Conservation (phyloP, 2,329 filamentous ascomycete species). For the Capronia americana region DNA sequence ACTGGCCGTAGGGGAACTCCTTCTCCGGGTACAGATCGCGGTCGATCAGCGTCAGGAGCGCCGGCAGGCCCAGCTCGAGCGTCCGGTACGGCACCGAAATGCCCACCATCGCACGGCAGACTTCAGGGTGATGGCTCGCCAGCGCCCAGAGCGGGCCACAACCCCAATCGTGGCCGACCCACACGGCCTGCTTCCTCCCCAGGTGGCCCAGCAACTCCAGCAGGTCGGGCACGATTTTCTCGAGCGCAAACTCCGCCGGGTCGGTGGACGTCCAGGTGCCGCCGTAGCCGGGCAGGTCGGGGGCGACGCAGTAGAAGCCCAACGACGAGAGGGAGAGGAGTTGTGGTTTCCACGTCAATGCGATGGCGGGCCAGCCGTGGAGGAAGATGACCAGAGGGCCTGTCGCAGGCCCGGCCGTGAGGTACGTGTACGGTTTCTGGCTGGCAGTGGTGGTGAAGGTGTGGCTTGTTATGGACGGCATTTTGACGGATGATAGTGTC, state of each 20-base stretch:
- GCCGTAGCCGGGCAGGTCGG: constrained; percentile 51
- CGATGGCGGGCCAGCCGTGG: constrained; percentile 59
- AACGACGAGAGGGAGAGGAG: constrained; percentile 49
- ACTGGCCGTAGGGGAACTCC: constrained; percentile 44
- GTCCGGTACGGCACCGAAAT: constrained; percentile 51
- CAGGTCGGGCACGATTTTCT: constrained; percentile 26
- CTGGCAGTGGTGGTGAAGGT: constrained; percentile 9
- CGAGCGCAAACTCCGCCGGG: constrained; percentile 23
- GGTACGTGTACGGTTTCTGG: constrained; percentile 28
- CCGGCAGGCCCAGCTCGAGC: constrained; percentile 51
- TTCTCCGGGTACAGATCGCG: constrained; percentile 55
- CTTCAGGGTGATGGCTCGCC: constrained; percentile 28
- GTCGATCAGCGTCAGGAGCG: constrained; percentile 47
- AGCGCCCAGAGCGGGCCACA: constrained; percentile 28
- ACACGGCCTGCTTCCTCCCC: constrained; percentile 33
- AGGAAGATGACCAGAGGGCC: constrained; percentile 45
- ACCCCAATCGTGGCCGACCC: constrained; percentile 40
- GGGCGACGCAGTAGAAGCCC: constrained; percentile 50
- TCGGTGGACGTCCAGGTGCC: constrained; percentile 22
- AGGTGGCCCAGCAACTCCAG: constrained; percentile 26
- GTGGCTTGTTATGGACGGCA: constrained; percentile 18
- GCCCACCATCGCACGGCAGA: constrained; percentile 25
- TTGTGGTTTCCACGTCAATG: constrained; percentile 54
- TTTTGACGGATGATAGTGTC: neutral
- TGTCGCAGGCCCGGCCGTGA: constrained; percentile 24